Conservation (phyloP, 2,329 filamentous ascomycete genomes). For the Alternaria sp. region DNA sequence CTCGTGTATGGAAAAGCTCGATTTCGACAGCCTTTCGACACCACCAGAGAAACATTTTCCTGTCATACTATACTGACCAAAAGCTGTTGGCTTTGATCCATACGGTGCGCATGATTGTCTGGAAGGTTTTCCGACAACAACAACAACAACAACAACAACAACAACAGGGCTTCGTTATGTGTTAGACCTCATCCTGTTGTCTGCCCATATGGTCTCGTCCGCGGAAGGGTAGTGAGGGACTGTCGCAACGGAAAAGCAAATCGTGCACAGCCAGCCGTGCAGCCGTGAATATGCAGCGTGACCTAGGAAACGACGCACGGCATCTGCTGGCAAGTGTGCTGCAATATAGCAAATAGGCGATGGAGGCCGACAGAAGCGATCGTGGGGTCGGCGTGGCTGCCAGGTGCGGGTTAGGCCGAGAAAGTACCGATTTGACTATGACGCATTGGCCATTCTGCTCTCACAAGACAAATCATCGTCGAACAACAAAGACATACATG, state of each 20-base stretch:
- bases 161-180: not conserved
- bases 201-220: not conserved
- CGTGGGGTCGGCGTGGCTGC: conserved; percentile 22
- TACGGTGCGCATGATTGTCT: not conserved
- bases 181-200: not conserved
- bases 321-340: conserved; percentile 3
- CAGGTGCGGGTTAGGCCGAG: conserved; percentile 18
- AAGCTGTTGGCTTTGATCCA: not conserved
- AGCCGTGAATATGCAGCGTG: conserved; percentile 17
- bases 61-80: not conserved
- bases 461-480: conserved; percentile 42
- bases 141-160: not conserved
- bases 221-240: not conserved
- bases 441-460: conserved; percentile 32
- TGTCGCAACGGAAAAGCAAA: conserved; percentile 2
- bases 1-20: not conserved
- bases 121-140: not conserved
- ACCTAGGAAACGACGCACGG: conserved; percentile 9
- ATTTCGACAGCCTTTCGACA: not conserved
- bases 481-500: conserved; percentile 51
- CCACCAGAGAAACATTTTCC: not conserved
- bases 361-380: conserved; percentile 22
- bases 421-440: conserved; percentile 29
- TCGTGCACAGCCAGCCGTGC: conserved; percentile 1
- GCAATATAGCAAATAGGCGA: conserved; percentile 19